Evolutionary conservation across 164 flowering plant species (phyloP).

Genomic region (Macadamia tetraphylla): DNA sequence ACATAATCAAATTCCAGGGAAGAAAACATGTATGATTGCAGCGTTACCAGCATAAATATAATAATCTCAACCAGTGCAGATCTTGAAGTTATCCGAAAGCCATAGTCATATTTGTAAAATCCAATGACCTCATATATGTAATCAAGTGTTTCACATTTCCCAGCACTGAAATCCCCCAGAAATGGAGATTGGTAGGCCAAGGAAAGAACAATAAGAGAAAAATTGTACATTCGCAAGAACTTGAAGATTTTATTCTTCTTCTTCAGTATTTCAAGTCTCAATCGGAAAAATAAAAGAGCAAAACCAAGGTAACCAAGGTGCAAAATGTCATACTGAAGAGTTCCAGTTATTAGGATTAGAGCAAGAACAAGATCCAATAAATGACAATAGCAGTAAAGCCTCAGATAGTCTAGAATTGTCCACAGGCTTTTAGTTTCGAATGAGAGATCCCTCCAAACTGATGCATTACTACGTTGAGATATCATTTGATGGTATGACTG

Average conservation of each 20-base stretch:
- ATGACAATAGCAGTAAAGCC: constrained; percentile 88
- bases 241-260: constrained; percentile 83
- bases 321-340: constrained; percentile 91
- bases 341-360: constrained; percentile 85
- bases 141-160: constrained; percentile 51
- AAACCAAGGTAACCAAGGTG: constrained; percentile 97
- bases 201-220: constrained; percentile 79
- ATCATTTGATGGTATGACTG: constrained; percentile 65
- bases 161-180: constrained; percentile 51
- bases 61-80: constrained; percentile 94
- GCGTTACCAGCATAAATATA: constrained; percentile 78
- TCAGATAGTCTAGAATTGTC: constrained; percentile 87
- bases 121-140: constrained; percentile 87
- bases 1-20: constrained; percentile 88
- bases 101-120: constrained; percentile 94
- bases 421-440: constrained; percentile 95
- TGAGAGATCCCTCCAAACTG: constrained; percentile 87
- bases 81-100: constrained; percentile 91
- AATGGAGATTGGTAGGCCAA: constrained; percentile 96
- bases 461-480: constrained; percentile 67
- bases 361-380: constrained; percentile 86
- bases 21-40: constrained; percentile 88
- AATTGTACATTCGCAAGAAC: constrained; percentile 85
- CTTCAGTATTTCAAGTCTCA: constrained; percentile 82
- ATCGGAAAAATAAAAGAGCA: constrained; percentile 85